Conservation (phyloP, 768 basidiomycete species). For the Agaricus bisporus region DNA sequence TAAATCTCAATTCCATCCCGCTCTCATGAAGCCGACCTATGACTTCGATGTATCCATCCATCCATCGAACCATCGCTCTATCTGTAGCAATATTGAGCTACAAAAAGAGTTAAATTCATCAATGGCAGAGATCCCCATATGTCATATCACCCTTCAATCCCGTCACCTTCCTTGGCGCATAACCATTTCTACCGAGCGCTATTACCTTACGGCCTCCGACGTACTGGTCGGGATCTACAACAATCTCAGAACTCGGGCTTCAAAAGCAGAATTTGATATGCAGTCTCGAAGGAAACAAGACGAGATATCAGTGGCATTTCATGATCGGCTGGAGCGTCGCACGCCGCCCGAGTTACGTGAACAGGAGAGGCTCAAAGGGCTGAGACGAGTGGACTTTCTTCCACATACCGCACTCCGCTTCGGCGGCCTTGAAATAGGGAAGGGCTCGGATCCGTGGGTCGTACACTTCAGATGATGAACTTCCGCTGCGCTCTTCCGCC, state of each 20-base stretch:
- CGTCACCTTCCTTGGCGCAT: slow-evolving; percentile 4
- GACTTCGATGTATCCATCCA: slow-evolving; percentile 1
- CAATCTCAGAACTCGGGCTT: neutral
- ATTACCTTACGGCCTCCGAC: neutral
- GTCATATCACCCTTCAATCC: neutral
- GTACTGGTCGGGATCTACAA: slow-evolving; percentile 1
- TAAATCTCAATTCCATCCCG: neutral
- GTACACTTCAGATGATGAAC: neutral
- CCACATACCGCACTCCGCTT: neutral
- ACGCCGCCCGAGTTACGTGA: neutral
- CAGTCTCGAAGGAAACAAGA: neutral
- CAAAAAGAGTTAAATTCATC: neutral
- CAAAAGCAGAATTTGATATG: neutral
- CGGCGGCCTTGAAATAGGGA: neutral
- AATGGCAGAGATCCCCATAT: neutral
- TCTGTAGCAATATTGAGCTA: neutral
- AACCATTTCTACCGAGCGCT: neutral
- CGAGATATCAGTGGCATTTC: neutral
- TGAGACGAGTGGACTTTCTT: slow-evolving; percentile 2
- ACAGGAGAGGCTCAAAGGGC: neutral
- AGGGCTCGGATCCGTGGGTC: neutral
- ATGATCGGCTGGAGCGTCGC: neutral
- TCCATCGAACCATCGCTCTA: neutral
- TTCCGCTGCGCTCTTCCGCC: neutral
- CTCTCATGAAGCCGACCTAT: neutral